These are phyloP conservation scores for Phoma sp. DNA, from an alignment of 2,329 filamentous ascomycete genomes.

Conservation along the genomic window DNA sequence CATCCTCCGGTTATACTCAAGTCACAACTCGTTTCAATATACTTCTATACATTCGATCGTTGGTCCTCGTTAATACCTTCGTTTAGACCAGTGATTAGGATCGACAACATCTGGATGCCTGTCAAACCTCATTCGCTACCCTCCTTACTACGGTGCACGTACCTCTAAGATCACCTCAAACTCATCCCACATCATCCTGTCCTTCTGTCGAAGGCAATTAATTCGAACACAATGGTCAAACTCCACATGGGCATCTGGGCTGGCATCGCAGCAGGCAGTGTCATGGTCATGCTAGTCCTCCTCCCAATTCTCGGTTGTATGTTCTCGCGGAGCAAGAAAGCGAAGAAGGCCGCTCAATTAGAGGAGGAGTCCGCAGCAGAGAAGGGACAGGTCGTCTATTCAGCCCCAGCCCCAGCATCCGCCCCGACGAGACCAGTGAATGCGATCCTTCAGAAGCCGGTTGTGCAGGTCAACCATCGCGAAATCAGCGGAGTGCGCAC, in stretches of 20 bases:
- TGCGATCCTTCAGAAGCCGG: conserved; percentile 8
- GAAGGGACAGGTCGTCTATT: conserved; percentile 9
- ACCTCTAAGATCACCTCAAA: neutral
- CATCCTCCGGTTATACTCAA: neutral
- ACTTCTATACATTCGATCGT: neutral
- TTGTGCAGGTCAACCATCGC: neutral
- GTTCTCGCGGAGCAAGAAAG: conserved; percentile 12
- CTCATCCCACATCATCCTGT: neutral
- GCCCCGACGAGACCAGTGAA: conserved; percentile 11
- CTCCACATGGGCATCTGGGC: conserved; percentile 15
- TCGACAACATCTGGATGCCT: neutral
- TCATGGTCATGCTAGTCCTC: conserved; percentile 11
- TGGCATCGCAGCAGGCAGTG: conserved; percentile 13
- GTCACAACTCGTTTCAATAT: neutral
- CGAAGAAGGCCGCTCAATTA: neutral
- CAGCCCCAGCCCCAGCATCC: conserved; percentile 3
- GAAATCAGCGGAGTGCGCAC: neutral
- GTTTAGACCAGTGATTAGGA: neutral
- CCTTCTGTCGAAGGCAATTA: neutral
- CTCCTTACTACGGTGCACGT: neutral
- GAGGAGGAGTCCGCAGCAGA: conserved; percentile 9
- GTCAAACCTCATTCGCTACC: neutral
- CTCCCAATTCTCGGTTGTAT: conserved; percentile 15
- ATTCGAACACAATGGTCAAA: conserved; percentile 2
- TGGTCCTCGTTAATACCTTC: neutral